Base-by-base conservation (phyloP, 2,329 filamentous ascomycete species). In the Aspergillus sp. region DNA sequence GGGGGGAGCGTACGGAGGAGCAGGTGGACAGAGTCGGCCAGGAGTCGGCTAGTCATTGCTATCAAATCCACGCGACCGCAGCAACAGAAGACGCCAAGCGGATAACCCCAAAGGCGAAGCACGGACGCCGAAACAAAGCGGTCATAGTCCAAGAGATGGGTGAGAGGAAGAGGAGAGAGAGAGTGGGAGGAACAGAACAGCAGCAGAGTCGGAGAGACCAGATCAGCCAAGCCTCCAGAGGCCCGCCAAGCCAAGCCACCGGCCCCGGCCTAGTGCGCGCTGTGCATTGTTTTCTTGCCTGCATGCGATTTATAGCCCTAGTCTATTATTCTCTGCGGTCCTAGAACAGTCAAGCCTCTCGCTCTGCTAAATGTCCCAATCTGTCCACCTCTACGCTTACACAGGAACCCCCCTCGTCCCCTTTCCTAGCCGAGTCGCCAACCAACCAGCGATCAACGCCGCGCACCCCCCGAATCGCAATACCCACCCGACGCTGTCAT, bases 401-500 rank as follows among this genome's bases (percentile, higher is more conserved):
- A 22, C 19, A 22, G 19, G 19, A 22, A 22, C 19, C 19, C 34
- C 34, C 26, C 29, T 34, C 8, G 43, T 36, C 20, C 80, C 75
- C 48, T 88, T 82, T 24, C 71, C 67, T 22, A 91, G 76, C 36
- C 71, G 68, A 31, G 71, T 66, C 8, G 85, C 80, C 52, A 89
- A 72, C 45, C 73, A 84, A 4, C 82, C 85, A 4, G 89, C 83
- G 3, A 81, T 64, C 29, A 95, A 57, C 1, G 86, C 84, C 41
- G 82, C 83, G 26, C 82, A 60, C 2, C 88, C 89, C 1, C 86
- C 88, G 34, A 93, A 79, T 13, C 88, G 76, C 47, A 96, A 65
- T 26, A 94, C 86, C 66, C 89, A 85, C 11, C 80, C 79, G 30
- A 95, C 84, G 56, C 84, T 93, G 43, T 82, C 77, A 61, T 96